phyloP scores from a whole-genome alignment of 306 rosid species.

The Acacia crassicarpa region DNA sequence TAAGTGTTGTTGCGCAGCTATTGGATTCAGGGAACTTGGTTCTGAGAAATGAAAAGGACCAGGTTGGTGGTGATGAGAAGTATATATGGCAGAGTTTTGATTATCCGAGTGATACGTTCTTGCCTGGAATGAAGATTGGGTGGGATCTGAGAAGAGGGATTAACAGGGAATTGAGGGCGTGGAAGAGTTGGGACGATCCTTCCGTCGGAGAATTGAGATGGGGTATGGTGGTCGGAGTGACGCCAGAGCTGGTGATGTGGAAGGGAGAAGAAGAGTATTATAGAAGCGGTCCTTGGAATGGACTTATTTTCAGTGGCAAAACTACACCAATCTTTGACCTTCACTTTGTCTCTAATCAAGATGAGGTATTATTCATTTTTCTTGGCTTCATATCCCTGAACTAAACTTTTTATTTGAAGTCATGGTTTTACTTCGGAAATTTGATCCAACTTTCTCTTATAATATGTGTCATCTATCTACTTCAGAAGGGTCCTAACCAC shows the following conservation, averaged over 20 bases:
- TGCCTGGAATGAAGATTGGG: conserved; percentile 57
- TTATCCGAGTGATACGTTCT: conserved; percentile 5
- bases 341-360: not conserved
- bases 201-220: conserved; percentile 38
- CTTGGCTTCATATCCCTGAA: not conserved
- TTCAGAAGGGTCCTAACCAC: too few species aligned
- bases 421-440: too few species aligned
- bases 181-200: conserved; percentile 53
- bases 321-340: conserved; percentile 21
- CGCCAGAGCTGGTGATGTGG: conserved; percentile 31
- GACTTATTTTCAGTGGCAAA: conserved; percentile 23
- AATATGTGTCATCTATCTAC: too few species aligned
- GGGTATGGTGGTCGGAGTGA: conserved; percentile 9
- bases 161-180: conserved; percentile 34
- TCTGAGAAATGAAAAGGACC: not conserved
- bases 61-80: not conserved
- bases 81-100: conserved; percentile 27
- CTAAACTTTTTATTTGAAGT: too few species aligned
- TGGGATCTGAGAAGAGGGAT: conserved; percentile 45
- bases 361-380: conserved; percentile 23
- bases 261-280: conserved; percentile 23
- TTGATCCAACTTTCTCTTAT: too few species aligned
- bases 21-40: conserved; percentile 35
- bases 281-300: conserved; percentile 38
- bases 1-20: conserved; percentile 21